Evolutionary conservation across 352 stramenopile species (phyloP).

Genomic region (Blastocystis sp.): DNA sequence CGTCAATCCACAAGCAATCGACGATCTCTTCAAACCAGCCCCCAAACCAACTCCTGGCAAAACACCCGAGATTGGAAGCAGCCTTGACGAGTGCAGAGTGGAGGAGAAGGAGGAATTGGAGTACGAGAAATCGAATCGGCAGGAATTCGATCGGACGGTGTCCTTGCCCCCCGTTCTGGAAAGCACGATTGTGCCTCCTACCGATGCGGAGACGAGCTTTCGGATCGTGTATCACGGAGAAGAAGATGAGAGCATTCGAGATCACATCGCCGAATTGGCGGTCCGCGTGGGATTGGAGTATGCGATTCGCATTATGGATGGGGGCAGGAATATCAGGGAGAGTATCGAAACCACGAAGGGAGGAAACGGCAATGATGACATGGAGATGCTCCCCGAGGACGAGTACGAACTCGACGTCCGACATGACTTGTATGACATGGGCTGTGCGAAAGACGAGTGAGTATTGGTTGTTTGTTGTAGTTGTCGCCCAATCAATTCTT

Average conservation of each 20-base stretch:
- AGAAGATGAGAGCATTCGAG: background rate
- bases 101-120: background rate
- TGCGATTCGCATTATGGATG: background rate
- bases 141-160: background rate
- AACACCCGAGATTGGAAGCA: background rate
- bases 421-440: background rate
- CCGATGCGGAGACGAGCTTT: background rate
- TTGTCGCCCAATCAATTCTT: background rate
- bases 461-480: background rate
- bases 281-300: background rate
- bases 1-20: no score
- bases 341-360: background rate
- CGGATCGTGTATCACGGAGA: conserved; percentile 7
- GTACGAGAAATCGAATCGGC: conserved; percentile 8
- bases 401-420: background rate
- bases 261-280: background rate
- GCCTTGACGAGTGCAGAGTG: background rate
- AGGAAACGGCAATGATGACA: background rate
- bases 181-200: background rate
- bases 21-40: no score
- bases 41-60: no score
- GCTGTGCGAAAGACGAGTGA: conserved; percentile 7
- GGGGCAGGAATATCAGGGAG: background rate
- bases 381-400: conserved; percentile 25
- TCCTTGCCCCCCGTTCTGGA: background rate